Evolutionary conservation across 1,139 yeast genomes (phyloP), one percentile per base, ranked within the genome.

Genomic region (Suhomyces atakaporum): DNA sequence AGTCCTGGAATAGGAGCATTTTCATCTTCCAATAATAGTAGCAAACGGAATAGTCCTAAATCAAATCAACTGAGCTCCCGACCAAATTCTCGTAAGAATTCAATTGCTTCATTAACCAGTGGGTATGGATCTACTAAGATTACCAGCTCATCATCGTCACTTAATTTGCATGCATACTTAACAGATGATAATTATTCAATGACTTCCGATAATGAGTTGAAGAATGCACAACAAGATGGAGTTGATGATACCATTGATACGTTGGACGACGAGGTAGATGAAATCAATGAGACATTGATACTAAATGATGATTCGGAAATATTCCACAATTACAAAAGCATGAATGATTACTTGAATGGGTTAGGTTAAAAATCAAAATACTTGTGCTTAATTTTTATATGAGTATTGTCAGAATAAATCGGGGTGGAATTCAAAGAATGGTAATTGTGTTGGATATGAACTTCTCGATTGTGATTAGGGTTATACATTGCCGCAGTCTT

Each of bases 91-190:
- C 44, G 66, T 10, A 59, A 60, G 35, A 59, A 55, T 42, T 63
- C 70, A 10, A 32, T 55, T 9, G 33, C 44, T 3, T 58, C 65
- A 2, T 38, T 50, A 5, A 47, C 53, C 20, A 42, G 39, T 21
- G 60, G 54, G 4, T 53, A 51, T 35, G 62, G 62, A 5, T 50
- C 69, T 9, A 50, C 61, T 34, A 52, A 67, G 27, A 66, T 70
- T 21, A 60, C 75, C 27, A 67, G 74, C 43, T 65, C 73, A 14
- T 64, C 64, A 37, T 66, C 73, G 21, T 66, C 73, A 24, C 56
- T 71, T 27, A 71, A 71, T 44, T 58, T 71, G 35, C 65, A 71
- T 45, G 75, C 73, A 7, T 71, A 69, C 42, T 55, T 71, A 33
- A 69, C 74, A 4, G 75, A 69, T 42, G 71, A 63, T 29, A 46